These are phyloP conservation scores for Solanum medicagineum DNA, from an alignment of 257 asterid genomes.

Conservation along the genomic window DNA sequence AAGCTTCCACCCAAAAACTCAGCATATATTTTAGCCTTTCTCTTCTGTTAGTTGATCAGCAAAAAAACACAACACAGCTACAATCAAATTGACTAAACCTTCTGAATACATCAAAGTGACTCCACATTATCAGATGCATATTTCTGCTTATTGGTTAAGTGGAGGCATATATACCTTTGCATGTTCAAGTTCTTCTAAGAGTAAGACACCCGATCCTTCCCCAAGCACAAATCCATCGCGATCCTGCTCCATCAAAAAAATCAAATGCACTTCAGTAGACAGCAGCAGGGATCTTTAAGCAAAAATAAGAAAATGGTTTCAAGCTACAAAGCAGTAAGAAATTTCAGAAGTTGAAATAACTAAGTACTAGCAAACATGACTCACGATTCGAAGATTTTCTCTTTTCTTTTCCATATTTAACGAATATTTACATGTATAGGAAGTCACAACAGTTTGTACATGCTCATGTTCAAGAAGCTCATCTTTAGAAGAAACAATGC, in stretches of 20 bases:
- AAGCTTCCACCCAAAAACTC: constrained; percentile 97
- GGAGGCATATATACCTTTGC: constrained; percentile 40
- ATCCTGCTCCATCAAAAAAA: constrained; percentile 27
- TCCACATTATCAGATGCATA: neutral
- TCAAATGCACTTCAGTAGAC: neutral
- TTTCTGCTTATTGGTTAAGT: neutral
- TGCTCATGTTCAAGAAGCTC: neutral
- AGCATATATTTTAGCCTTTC: constrained; percentile 89
- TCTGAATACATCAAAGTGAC: neutral
- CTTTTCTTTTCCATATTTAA: neutral
- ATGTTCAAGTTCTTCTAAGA: constrained; percentile 89
- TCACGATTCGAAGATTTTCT: neutral
- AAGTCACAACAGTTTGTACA: neutral
- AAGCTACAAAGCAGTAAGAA: neutral
- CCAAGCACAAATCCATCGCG: constrained; percentile 98
- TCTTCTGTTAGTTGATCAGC: constrained; percentile 29
- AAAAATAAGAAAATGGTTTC: neutral
- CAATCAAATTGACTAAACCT: neutral
- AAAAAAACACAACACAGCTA: neutral
- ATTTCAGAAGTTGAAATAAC: neutral
- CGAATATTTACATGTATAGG: neutral
- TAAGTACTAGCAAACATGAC: neutral
- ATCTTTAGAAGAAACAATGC: neutral
- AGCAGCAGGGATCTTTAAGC: neutral
- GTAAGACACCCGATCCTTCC: constrained; percentile 93